Base-by-base conservation (phyloP, 306 rosid species). In the cucumber (Cucumis sativus) region DNA sequence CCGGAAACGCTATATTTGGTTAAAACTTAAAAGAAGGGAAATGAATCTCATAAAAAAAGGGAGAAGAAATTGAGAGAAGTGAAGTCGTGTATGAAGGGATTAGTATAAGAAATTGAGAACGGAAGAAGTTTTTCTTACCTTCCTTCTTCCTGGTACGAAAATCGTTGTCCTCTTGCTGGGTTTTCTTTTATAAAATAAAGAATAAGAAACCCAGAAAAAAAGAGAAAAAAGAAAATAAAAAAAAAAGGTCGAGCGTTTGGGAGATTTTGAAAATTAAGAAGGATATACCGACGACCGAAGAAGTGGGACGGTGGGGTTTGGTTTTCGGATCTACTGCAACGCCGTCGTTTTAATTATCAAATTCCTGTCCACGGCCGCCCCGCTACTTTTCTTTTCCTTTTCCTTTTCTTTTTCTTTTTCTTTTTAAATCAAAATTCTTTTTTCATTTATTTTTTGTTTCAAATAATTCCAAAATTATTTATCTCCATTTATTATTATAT, bases 61-160 rank as follows among this genome's bases (percentile, higher is more conserved):
- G 17, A 52, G 11, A 71, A 49, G 23, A 47, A 25, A 73, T 73
- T 18, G 28, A 51, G 61, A 16, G 6, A 51, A 72, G 4, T 14
- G 28, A 49, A 49, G 2, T 47, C 15, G 37, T 13, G 2, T 47
- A 20, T 16, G 20, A 45, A 45, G 39, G 57, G 58, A 3, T 43
- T 47, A 28, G 16, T 51, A 13, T 8, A 72, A 16, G 1, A 40
- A 28, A 4, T 72, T 51, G 62, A 73, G 1, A 73, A 72, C 9
- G 45, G 77, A 73, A 52, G 18, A 17, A 47, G 28, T 7, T 73
- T 52, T 73, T 8, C 30, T 73, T 73, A 73, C 77, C 77, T 73
- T 40, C 25, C 6, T 72, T 16, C 62, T 72, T 8, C 15, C 77
- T 28, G 62, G 49, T 28, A 52, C 16, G 77, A 33, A 51, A 73